Percentiles rank a stretch among this genome's conserved stretches.
Conservation (phyloP, 2,329 filamentous ascomycete genomes). For the Colletotrichum filicis region DNA sequence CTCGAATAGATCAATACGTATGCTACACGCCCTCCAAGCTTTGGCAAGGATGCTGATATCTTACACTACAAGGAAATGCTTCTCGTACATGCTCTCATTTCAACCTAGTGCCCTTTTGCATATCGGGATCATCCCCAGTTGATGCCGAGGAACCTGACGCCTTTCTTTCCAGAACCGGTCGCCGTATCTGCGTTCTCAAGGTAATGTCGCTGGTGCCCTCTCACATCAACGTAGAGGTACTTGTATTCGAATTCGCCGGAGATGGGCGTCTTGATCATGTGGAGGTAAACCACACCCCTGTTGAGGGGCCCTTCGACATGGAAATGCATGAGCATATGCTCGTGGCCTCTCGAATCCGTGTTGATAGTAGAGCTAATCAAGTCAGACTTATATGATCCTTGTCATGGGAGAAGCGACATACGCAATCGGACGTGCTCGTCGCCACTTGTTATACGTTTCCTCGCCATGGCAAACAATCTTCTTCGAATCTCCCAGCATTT, state of each 20-base stretch:
- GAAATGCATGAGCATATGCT: slow-evolving; percentile 88
- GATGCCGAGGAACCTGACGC: slow-evolving; percentile 70
- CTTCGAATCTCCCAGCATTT: slow-evolving; percentile 78
- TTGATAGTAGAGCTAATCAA: slow-evolving; percentile 69
- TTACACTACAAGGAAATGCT: neutral
- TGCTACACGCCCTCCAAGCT: neutral
- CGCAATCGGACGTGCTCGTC: slow-evolving; percentile 71
- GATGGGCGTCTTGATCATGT: slow-evolving; percentile 77
- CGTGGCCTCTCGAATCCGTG: slow-evolving; percentile 78
- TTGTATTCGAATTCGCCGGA: slow-evolving; percentile 80
- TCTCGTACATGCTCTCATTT: neutral
- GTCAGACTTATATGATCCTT: slow-evolving; percentile 39
- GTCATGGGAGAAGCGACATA: slow-evolving; percentile 45
- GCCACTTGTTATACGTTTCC: slow-evolving; percentile 84
- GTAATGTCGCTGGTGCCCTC: slow-evolving; percentile 73
- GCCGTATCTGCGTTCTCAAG: slow-evolving; percentile 69
- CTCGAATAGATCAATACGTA: neutral
- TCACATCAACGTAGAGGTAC: slow-evolving; percentile 83
- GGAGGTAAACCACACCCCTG: slow-evolving; percentile 78
- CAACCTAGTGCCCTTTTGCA: neutral
- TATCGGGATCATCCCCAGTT: slow-evolving; percentile 59
- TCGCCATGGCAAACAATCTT: slow-evolving; percentile 87
- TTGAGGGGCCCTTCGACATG: slow-evolving; percentile 84
- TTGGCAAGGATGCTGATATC: neutral
- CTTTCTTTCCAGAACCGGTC: slow-evolving; percentile 50